Conservation (phyloP, 2,329 filamentous ascomycete genomes). For the Hypoxylon sp. region DNA sequence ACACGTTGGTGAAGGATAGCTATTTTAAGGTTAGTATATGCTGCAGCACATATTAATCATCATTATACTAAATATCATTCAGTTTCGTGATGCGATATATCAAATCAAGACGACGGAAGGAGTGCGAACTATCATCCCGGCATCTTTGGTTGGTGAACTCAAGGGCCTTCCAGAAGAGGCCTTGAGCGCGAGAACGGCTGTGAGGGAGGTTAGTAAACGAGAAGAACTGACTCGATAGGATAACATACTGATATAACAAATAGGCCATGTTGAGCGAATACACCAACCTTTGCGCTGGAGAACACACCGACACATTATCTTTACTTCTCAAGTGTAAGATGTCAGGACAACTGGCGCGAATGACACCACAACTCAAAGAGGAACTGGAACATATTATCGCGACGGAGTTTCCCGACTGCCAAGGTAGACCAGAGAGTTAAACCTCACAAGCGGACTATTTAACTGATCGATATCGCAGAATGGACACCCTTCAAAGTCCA, state of each 20-base stretch:
- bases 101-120: constrained; percentile 62
- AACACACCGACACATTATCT: constrained; percentile 55
- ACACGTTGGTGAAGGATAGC: constrained; percentile 57
- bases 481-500: constrained; percentile 65
- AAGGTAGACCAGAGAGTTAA: constrained; percentile 43
- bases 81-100: constrained; percentile 60
- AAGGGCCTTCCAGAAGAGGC: constrained; percentile 59
- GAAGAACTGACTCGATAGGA: neutral
- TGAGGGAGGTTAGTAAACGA: constrained; percentile 53
- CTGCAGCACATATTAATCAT: neutral
- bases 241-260: constrained; percentile 10
- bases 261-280: constrained; percentile 61
- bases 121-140: constrained; percentile 57
- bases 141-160: constrained; percentile 55
- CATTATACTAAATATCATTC: constrained; percentile 13
- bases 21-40: constrained; percentile 54
- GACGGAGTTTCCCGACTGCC: constrained; percentile 58
- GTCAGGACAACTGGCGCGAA: constrained; percentile 56
- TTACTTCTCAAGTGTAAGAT: constrained; percentile 57
- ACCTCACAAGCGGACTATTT: constrained; percentile 2
- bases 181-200: constrained; percentile 58
- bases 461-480: constrained; percentile 48
- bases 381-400: constrained; percentile 57
- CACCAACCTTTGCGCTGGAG: constrained; percentile 58
- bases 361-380: constrained; percentile 56